phyloP scores from a whole-genome alignment of 2,329 filamentous ascomycete species.

The Elsinoe batatas region DNA sequence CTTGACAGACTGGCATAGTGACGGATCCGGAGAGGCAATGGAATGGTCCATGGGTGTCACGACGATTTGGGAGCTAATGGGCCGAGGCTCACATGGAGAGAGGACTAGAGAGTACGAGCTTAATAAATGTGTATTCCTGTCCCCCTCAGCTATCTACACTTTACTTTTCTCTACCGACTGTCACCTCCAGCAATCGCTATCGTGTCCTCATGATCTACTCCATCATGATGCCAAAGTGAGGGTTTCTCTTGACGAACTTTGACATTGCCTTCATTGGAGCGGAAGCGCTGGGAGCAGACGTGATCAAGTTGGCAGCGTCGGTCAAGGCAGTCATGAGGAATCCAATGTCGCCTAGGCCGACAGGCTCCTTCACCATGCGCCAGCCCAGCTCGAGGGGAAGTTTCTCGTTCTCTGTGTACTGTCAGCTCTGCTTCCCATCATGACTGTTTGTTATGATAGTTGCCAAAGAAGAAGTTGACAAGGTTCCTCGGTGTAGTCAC shows the following conservation, averaged over 20 bases:
- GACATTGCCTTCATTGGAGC: not conserved
- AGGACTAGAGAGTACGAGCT: too few relatives aligned
- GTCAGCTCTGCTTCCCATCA: not conserved
- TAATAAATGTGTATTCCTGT: too few relatives aligned
- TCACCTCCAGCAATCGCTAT: too few relatives aligned
- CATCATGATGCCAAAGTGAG: not conserved
- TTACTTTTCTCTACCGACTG: too few relatives aligned
- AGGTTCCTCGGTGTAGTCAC: not conserved
- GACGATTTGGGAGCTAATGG: too few relatives aligned
- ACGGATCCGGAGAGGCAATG: too few relatives aligned
- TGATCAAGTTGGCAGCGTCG: not conserved
- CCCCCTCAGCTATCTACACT: too few relatives aligned
- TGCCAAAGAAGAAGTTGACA: slow-evolving; percentile 8
- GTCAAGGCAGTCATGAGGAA: not conserved
- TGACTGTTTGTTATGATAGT: not conserved
- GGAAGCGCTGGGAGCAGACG: not conserved
- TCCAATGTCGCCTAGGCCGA: not conserved
- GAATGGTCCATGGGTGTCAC: too few relatives aligned
- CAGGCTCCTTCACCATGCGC: not conserved
- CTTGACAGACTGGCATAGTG: too few relatives aligned
- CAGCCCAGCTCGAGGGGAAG: slow-evolving; percentile 3
- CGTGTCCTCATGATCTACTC: not conserved
- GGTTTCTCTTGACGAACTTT: not conserved
- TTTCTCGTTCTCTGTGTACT: not conserved
- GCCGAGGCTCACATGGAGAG: too few relatives aligned